Base-by-base conservation (phyloP, 768 basidiomycete species). In the Lepiota subincarnata region DNA sequence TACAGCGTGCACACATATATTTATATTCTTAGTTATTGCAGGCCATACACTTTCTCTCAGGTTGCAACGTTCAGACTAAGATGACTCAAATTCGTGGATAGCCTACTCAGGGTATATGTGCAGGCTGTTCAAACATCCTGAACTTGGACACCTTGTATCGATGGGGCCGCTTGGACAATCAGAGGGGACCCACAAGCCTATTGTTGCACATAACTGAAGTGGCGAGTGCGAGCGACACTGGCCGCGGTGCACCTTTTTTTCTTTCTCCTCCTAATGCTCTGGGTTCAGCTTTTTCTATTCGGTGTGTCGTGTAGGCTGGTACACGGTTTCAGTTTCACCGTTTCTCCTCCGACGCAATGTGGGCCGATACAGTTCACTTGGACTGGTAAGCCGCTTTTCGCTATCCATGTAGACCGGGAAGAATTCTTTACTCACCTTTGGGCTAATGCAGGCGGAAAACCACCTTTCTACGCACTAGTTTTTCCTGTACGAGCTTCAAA, bases 381-480 rank as follows among this genome's bases (percentile, higher is more conserved):
- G 67, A 53, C 53, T 57, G 67, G 67, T 66, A 49, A 16, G 60
- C 39, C 16, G 47, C n/a, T 44, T 16, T 28, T 22, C 28, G 18
- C 6, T 18, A 11, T 37, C 37, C n/a, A n/a, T n/a, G n/a, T 51
- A 14, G 10, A 11, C 28, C 14, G 34, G 14, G 12, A 11, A 36
- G 6, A 34, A 28, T 24, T 20, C 20, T 24, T 22, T 48, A 31
- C 20, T 47, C 38, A 50, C 18, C 36, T 42, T 34, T 20, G 10
- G 38, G 6, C 36, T 34, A 24, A 24, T 28, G n/a, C 34, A 68
- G 67, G 64, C 10, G 67, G 67, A 3, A 56, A 57, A 20, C 61
- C 62, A 42, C 67, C 67, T 10, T 68, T 64, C 51, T 55, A 48
- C 8, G 58, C 65, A 50, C 55, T 68, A 5, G 52, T 66, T 18